These are phyloP conservation scores for Xylona heveae DNA, from an alignment of 495 filamentous ascomycete genomes.

Conservation along the genomic window DNA sequence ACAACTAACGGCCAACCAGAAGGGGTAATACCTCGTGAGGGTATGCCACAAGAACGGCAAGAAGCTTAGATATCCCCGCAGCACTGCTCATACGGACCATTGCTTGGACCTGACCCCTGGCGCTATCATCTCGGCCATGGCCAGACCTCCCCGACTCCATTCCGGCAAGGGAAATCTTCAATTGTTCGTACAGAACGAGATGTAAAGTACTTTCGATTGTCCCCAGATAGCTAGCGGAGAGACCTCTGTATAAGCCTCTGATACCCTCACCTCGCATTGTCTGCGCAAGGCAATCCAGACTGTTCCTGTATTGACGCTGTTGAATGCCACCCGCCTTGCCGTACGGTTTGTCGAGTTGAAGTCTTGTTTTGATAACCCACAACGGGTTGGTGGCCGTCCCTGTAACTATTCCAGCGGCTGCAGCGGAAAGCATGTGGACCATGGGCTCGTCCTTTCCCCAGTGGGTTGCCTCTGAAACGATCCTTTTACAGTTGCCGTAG, in stretches of 20 bases:
- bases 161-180: conserved; percentile 24
- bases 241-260: conserved; percentile 29
- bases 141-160: conserved; percentile 18
- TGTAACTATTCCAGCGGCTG: conserved; percentile 30
- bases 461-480: conserved; percentile 25
- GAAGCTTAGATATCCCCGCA: conserved; percentile 31
- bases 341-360: conserved; percentile 32
- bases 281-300: conserved; percentile 30
- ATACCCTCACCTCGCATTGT: conserved; percentile 30
- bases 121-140: conserved; percentile 16
- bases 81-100: conserved; percentile 27
- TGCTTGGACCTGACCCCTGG: conserved; percentile 24
- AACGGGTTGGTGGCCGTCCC: conserved; percentile 39
- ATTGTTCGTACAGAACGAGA: conserved; percentile 36
- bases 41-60: conserved; percentile 33
- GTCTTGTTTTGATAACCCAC: conserved; percentile 36
- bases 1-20: background rate
- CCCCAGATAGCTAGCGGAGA: conserved; percentile 32
- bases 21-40: conserved; percentile 32
- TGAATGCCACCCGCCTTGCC: conserved; percentile 16
- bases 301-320: conserved; percentile 28
- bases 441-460: conserved; percentile 7
- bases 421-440: conserved; percentile 29
- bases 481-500: conserved; percentile 35
- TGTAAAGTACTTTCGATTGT: conserved; percentile 34